Base-by-base conservation (phyloP, 176 grass and related monocot genomes). In the Poa annua region DNA sequence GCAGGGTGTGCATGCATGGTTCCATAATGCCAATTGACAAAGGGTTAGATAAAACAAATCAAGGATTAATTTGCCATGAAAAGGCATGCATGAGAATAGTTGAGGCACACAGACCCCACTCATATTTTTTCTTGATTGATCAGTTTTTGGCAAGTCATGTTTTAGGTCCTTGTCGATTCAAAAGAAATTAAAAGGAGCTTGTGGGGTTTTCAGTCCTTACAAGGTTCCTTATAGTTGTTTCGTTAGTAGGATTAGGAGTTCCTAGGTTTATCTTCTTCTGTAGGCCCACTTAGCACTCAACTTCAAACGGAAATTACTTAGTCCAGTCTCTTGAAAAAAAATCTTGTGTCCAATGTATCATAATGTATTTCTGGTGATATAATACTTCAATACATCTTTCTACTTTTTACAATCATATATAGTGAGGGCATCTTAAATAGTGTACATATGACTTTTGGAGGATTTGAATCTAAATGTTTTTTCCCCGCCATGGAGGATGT, bases 21-120 rank as follows among this genome's bases (percentile, higher is more conserved):
- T 35, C 81, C 85, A 87, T 88, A 79, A 81, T 88, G 79, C 4
- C 75, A 67, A 69, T 68, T 32, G 33, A 3, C 71, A 45, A n/a
- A 41, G 47, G 25, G 24, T 61, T 69, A 76, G 56, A 85, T 15
- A 67, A 55, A 55, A 56, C 39, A 17, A n/a, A 49, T 33, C 39
- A 72, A 66, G 68, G 74, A 87, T 84, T 75, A 84, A 87, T 81
- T 75, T 79, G 51, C 56, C 56, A 68, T 36, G 74, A 21, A 60
- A 60, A 57, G 26, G 57, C 75, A 84, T 74, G 72, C 70, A 77
- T 74, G 54, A 67, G 79, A 67, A 75, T 62, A 86, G 50, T 64
- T 78, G 64, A 70, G 71, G 67, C 33, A 67, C 53, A 76, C 75
- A 80, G 21, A 88, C 29, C 76, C 65, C 38, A 78, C 75, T 79